phyloP scores from a whole-genome alignment of 2,329 filamentous ascomycete species.

The Aspergillus puulaauensis region DNA sequence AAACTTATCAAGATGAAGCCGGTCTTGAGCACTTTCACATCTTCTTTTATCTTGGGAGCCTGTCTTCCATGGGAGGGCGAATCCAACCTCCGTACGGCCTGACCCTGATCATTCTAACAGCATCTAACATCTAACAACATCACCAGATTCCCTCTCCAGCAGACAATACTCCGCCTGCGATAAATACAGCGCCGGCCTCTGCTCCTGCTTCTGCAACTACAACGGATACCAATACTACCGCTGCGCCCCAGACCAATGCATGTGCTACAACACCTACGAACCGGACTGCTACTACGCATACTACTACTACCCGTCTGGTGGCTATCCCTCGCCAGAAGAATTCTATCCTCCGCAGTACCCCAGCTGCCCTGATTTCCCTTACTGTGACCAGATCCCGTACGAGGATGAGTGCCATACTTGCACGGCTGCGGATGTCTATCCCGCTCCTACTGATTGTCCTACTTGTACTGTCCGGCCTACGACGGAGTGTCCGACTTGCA shows the following conservation, averaged over 20 bases:
- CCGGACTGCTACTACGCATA: background rate
- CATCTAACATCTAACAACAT: background rate
- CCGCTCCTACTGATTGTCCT: too few relatives aligned
- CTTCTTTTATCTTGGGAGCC: background rate
- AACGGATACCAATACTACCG: background rate
- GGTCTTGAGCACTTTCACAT: background rate
- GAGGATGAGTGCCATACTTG: background rate
- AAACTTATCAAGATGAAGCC: background rate
- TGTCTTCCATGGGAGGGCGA: background rate
- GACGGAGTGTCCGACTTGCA: too few relatives aligned
- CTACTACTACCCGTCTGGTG: background rate
- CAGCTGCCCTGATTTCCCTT: background rate
- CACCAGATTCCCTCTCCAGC: background rate
- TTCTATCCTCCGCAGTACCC: background rate
- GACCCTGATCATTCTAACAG: background rate
- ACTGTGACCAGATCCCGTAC: background rate
- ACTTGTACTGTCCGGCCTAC: too few relatives aligned
- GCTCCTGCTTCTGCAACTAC: conserved; percentile 1
- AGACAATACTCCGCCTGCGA: background rate
- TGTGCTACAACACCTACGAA: background rate
- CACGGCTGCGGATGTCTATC: too few relatives aligned
- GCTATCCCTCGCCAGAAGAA: background rate
- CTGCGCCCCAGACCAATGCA: background rate
- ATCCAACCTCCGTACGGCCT: background rate
- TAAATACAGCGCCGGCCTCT: background rate